Evolutionary conservation across 2,329 filamentous ascomycete genomes (phyloP).

Genomic region (Alternaria ventricosa): DNA sequence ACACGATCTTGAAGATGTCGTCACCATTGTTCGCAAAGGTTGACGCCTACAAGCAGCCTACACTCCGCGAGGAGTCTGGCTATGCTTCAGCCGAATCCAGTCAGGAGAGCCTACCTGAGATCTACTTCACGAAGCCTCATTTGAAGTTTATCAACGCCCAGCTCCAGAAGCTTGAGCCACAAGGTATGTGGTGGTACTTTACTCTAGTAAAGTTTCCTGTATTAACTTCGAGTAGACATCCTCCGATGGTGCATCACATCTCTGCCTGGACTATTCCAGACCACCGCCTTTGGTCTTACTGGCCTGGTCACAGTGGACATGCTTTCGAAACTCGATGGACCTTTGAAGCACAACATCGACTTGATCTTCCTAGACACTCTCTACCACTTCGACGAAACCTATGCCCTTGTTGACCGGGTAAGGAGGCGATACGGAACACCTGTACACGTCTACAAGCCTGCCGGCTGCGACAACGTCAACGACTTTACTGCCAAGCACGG

Average conservation of each 20-base stretch:
- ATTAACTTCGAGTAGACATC: constrained; percentile 66
- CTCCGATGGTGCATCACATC: constrained; percentile 90
- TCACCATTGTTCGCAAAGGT: constrained; percentile 32
- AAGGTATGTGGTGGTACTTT: constrained; percentile 59
- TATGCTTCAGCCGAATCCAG: constrained; percentile 76
- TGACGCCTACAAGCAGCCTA: constrained; percentile 35
- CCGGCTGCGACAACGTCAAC: constrained; percentile 71
- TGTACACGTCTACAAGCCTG: constrained; percentile 89
- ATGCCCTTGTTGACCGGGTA: constrained; percentile 67
- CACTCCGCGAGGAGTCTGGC: constrained; percentile 72
- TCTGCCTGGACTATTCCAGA: constrained; percentile 79
- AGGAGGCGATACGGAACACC: constrained; percentile 76
- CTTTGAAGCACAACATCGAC: constrained; percentile 61
- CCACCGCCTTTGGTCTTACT: constrained; percentile 59
- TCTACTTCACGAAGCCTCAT: constrained; percentile 87
- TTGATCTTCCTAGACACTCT: constrained; percentile 63
- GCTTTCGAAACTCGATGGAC: constrained; percentile 74
- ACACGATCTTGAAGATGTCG: constrained; percentile 31
- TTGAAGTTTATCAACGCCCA: constrained; percentile 90
- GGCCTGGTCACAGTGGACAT: constrained; percentile 64
- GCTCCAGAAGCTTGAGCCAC: constrained; percentile 83
- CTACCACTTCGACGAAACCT: constrained; percentile 60
- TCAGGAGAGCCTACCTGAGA: constrained; percentile 69
- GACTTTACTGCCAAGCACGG: constrained; percentile 87
- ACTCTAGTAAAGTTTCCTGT: not conserved